Base-by-base conservation (phyloP, 139 green algal species). In the Trebouxia sp. region DNA sequence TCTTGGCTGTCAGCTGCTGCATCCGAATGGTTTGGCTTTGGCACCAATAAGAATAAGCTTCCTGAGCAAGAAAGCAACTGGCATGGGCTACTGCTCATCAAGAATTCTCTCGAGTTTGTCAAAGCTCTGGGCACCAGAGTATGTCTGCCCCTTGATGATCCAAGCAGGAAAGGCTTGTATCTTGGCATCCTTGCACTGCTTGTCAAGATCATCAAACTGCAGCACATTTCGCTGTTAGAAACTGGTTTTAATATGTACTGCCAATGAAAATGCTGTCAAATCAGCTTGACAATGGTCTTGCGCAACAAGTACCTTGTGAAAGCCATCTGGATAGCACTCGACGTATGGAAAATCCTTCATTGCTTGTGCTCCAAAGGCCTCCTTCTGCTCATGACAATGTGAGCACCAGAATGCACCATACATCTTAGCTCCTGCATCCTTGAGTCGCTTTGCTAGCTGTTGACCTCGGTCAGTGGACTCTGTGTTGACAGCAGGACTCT, bases 361-460 rank as follows among this genome's bases (percentile, higher is more conserved):
- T 58, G 96, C 95, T 30, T 91, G 85, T 69, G 79, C 79, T 11
- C 95, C 94, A 89, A 98, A 98, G 1, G 50, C 67, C 86, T 95
- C 83, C 85, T 98, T 98, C 91, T 99, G 95, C 39, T 99, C 94
- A 39, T 92, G 92, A 87, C 96, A 99, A 87, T 99, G 96, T 22
- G 81, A 92, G 91, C 96, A 99, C 96, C 96, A 99, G 79, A 99
- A 99, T 4, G 96, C 96, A 75, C 96, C 96, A 80, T 98, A 99
- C 94, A 99, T 98, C 41, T 92, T 89, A 0, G 96, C 96, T 2
- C 95, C 96, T 37, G 89, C 84, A 1, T 86, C 83, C 20, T 79
- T 84, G 51, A 99, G 84, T 10, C 90, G 83, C 70, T 85, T 78
- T 5, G 93, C 93, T 47, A 97, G 83, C 5, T 77, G 53, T 26